Evolutionary conservation across 345 rosid genomes (phyloP).

Genomic region (Gossypium thurberi): DNA sequence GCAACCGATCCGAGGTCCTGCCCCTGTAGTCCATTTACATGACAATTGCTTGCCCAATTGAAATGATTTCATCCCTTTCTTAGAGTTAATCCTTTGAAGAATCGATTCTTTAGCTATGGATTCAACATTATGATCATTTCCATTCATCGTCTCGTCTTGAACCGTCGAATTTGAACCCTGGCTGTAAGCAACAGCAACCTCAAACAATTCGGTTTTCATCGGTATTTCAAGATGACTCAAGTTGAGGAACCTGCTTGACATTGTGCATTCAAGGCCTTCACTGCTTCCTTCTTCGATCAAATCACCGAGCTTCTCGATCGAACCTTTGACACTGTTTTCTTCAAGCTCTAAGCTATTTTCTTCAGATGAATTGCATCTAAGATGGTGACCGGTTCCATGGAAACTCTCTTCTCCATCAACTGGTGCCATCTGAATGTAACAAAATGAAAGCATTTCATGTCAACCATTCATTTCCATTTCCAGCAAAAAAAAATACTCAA

Average conservation of each 20-base stretch:
- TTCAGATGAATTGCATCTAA: neutral
- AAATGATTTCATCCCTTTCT: constrained; percentile 29
- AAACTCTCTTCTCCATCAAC: neutral
- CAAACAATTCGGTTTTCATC: constrained; percentile 22
- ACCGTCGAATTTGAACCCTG: constrained; percentile 8
- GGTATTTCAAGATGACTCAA: constrained; percentile 43
- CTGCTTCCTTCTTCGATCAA: constrained; percentile 14
- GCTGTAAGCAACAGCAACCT: constrained; percentile 20
- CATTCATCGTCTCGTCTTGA: constrained; percentile 17
- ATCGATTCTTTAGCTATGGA: constrained; percentile 42
- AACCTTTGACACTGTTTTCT: neutral
- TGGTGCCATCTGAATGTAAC: neutral
- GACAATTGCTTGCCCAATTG: constrained; percentile 82
- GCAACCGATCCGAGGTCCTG: constrained; percentile 90
- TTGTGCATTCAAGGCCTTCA: constrained; percentile 14
- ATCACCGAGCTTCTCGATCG: neutral
- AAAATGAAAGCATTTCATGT: neutral
- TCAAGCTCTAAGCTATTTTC: neutral
- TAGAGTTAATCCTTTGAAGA: constrained; percentile 19
- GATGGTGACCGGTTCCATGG: neutral
- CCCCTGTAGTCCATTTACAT: constrained; percentile 93
- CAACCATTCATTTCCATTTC: no score
- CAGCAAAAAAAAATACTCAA: no score
- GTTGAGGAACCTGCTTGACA: neutral
- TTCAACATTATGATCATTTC: constrained; percentile 21